Percentiles rank a stretch among this genome's conserved stretches.
These are phyloP conservation scores for Epichloe uncinata DNA, from an alignment of 2,329 filamentous ascomycete genomes.

Conservation along the genomic window DNA sequence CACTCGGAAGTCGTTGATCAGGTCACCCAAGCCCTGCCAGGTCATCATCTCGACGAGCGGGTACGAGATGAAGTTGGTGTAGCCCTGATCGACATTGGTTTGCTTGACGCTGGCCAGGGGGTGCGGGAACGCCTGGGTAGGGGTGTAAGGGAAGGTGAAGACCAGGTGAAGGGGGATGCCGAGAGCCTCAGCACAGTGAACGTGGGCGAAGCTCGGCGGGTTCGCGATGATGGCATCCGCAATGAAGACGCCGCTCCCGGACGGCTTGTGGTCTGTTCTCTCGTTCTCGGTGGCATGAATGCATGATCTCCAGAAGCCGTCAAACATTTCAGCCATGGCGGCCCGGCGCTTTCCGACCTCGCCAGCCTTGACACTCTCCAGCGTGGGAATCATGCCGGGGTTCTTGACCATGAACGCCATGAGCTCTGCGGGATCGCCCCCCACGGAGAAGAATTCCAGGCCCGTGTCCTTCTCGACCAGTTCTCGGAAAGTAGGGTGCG, in stretches of 20 bases:
- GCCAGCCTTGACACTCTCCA: constrained; percentile 59
- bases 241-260: constrained; percentile 45
- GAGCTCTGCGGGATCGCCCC: constrained; percentile 65
- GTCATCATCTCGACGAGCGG: constrained; percentile 75
- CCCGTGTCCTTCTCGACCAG: constrained; percentile 61
- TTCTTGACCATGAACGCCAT: constrained; percentile 90
- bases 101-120: constrained; percentile 60
- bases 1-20: constrained; percentile 62
- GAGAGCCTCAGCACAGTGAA: constrained; percentile 67
- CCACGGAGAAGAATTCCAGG: constrained; percentile 69
- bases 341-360: constrained; percentile 55
- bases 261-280: constrained; percentile 43
- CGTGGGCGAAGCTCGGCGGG: constrained; percentile 63
- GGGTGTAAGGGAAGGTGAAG: constrained; percentile 78
- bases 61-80: constrained; percentile 72
- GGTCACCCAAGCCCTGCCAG: constrained; percentile 76
- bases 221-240: constrained; percentile 79
- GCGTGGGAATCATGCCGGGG: constrained; percentile 59
- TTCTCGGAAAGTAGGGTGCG: constrained; percentile 63
- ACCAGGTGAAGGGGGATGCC: constrained; percentile 71
- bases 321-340: constrained; percentile 70
- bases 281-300: constrained; percentile 57
- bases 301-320: constrained; percentile 71
- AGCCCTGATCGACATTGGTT: constrained; percentile 56
- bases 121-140: constrained; percentile 66